Conservation (phyloP, 768 basidiomycete species). For the Trametes elegans region DNA sequence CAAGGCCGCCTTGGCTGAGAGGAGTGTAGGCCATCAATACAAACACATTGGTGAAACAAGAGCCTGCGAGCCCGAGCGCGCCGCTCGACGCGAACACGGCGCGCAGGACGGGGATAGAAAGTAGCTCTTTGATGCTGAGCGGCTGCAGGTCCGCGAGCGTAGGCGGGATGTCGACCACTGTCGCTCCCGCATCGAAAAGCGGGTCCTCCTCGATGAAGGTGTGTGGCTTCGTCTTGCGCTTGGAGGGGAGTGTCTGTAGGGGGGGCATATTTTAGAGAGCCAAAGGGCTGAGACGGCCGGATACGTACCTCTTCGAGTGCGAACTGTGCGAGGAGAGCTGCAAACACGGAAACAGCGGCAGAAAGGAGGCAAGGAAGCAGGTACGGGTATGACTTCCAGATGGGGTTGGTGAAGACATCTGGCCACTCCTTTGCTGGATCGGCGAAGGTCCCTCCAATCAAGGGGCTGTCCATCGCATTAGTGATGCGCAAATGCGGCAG, state of each 20-base stretch:
- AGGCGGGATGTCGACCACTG: constrained; percentile 4
- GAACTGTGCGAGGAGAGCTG: constrained; percentile 40
- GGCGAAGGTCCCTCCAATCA: constrained; percentile 61
- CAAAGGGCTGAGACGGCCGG: background rate
- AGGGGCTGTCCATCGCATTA: constrained; percentile 38
- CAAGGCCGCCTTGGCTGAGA: constrained; percentile 52
- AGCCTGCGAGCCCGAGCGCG: constrained; percentile 50
- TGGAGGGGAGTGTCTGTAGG: constrained; percentile 25
- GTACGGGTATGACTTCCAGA: constrained; percentile 54
- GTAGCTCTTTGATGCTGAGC: too few species aligned
- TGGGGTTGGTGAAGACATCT: constrained; percentile 38
- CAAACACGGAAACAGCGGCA: constrained; percentile 38
- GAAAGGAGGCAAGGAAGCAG: constrained; percentile 58
- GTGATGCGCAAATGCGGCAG: background rate
- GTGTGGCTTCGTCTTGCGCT: constrained; percentile 11
- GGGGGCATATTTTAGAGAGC: background rate
- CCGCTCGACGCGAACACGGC: constrained; percentile 51
- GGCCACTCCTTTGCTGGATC: constrained; percentile 50
- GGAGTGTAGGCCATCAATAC: constrained; percentile 66
- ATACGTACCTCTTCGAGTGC: constrained; percentile 53
- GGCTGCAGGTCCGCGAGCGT: constrained; percentile 14
- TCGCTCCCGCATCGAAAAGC: too few species aligned
- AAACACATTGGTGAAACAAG: constrained; percentile 61
- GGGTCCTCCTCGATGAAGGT: constrained; percentile 8
- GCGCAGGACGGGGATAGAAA: too few species aligned